Evolutionary conservation across 371 early-diverging fungal genomes (phyloP).

Genomic region (Rhizopus stolonifer): DNA sequence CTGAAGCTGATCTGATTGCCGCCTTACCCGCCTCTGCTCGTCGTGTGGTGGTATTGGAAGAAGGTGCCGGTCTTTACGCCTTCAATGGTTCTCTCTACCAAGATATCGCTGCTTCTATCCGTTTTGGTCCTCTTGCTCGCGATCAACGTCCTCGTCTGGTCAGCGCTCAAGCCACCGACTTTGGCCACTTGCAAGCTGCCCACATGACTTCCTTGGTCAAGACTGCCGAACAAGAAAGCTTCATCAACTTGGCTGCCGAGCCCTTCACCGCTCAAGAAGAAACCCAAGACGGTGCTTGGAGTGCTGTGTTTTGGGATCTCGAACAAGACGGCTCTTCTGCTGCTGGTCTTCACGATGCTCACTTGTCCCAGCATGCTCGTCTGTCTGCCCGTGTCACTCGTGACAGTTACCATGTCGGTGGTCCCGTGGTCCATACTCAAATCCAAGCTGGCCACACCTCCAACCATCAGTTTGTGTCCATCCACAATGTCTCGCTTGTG

Average conservation of each 20-base stretch:
- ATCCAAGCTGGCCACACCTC: constrained; percentile 38
- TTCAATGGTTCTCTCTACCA: constrained; percentile 65
- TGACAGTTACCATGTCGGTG: constrained; percentile 61
- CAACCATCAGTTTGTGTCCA: constrained; percentile 55
- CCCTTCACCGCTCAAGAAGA: constrained; percentile 17
- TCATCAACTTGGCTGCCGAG: constrained; percentile 28
- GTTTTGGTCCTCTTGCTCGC: constrained; percentile 49
- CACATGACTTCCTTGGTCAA: constrained; percentile 46
- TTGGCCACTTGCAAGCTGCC: constrained; percentile 34
- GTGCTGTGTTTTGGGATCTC: constrained; percentile 71
- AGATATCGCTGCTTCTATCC: constrained; percentile 72
- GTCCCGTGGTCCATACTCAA: constrained; percentile 58
- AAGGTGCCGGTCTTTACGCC: constrained; percentile 53
- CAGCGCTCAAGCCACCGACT: constrained; percentile 45
- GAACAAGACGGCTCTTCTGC: constrained; percentile 52
- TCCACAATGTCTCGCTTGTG: constrained; percentile 63
- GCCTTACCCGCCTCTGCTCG: constrained; percentile 64
- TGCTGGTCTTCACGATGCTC: constrained; percentile 53
- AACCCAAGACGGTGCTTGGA: constrained; percentile 25
- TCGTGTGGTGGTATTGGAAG: constrained; percentile 59
- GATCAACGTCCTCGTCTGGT: constrained; percentile 41
- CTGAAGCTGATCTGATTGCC: constrained; percentile 64
- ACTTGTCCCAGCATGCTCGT: constrained; percentile 40
- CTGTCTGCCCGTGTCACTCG: constrained; percentile 42
- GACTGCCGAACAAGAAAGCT: constrained; percentile 35